Conservation (phyloP, 2,329 filamentous ascomycete species). For the Aspergillus fischeri region DNA sequence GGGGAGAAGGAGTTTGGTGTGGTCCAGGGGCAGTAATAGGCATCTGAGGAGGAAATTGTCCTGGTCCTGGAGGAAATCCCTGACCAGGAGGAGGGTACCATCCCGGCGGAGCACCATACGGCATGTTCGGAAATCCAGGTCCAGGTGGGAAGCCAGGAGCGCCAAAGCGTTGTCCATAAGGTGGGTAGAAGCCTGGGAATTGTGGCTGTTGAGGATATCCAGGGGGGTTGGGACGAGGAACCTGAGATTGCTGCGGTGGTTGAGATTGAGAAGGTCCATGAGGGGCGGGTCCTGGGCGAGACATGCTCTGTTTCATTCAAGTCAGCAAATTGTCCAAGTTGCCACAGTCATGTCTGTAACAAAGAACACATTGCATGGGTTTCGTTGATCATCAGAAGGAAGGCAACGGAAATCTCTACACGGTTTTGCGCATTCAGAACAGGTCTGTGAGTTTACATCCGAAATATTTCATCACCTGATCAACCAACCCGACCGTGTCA, state of each 20-base stretch:
- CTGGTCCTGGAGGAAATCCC: slow-evolving; percentile 65
- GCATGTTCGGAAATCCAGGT: slow-evolving; percentile 69
- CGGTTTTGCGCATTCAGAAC: slow-evolving; percentile 82
- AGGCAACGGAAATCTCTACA: slow-evolving; percentile 99
- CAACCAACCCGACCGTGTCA: slow-evolving; percentile 16
- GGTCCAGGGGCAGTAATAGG: slow-evolving; percentile 55
- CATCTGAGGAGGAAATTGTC: slow-evolving; percentile 59
- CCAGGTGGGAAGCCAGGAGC: slow-evolving; percentile 52
- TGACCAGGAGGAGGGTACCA: slow-evolving; percentile 76
- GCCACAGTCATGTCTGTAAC: neutral
- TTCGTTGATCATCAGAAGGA: slow-evolving; percentile 75
- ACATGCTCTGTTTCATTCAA: slow-evolving; percentile 36
- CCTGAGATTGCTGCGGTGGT: slow-evolving; percentile 46
- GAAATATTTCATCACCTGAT: slow-evolving; percentile 76
- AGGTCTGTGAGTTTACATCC: slow-evolving; percentile 84
- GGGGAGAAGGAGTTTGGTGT: slow-evolving; percentile 34
- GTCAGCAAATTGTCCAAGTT: slow-evolving; percentile 18
- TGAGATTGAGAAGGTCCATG: slow-evolving; percentile 42
- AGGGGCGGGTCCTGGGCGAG: slow-evolving; percentile 37
- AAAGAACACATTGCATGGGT: slow-evolving; percentile 9
- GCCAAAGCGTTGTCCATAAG: slow-evolving; percentile 45
- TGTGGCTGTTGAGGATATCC: slow-evolving; percentile 41
- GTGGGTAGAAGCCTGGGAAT: slow-evolving; percentile 43
- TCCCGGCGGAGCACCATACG: slow-evolving; percentile 69
- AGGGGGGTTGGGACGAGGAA: slow-evolving; percentile 31